Percentiles rank a stretch among this genome's conserved stretches.
Conservation (phyloP, 2,329 filamentous ascomycete genomes). For the Stagonosporopsis vannaccii region DNA sequence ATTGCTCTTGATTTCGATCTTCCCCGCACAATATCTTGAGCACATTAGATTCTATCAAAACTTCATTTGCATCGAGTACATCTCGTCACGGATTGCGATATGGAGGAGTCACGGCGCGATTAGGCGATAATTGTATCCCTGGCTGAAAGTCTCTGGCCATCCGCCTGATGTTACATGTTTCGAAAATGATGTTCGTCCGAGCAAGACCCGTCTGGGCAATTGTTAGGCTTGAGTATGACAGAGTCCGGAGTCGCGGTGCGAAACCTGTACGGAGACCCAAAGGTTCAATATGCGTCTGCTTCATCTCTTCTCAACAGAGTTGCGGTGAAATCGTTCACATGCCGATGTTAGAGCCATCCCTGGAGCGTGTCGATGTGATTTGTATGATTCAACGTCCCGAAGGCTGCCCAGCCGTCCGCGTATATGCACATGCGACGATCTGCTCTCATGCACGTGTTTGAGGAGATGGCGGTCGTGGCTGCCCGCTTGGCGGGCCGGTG, state of each 20-base stretch:
- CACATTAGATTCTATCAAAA: slow-evolving; percentile 12
- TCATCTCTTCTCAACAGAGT: slow-evolving; percentile 11
- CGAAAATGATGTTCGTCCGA: not conserved
- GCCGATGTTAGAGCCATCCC: slow-evolving; percentile 14
- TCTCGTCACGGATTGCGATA: not conserved
- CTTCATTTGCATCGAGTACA: slow-evolving; percentile 13
- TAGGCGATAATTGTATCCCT: slow-evolving; percentile 6
- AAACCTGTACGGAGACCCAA: slow-evolving; percentile 22
- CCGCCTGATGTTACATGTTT: slow-evolving; percentile 3
- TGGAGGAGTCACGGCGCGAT: not conserved
- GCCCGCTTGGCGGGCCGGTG: slow-evolving; percentile 33
- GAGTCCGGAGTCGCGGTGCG: slow-evolving; percentile 17
- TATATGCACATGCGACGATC: slow-evolving; percentile 19
- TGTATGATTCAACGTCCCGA: slow-evolving; percentile 2
- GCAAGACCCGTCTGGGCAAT: not conserved
- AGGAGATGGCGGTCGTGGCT: slow-evolving; percentile 20
- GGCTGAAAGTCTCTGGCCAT: slow-evolving; percentile 9
- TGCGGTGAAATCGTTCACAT: slow-evolving; percentile 22
- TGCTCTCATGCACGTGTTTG: slow-evolving; percentile 23
- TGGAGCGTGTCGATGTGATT: slow-evolving; percentile 15
- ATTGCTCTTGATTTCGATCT: not conserved
- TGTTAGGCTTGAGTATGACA: slow-evolving; percentile 1
- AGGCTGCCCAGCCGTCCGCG: slow-evolving; percentile 10
- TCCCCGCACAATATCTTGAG: slow-evolving; percentile 16
- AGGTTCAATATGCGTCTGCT: slow-evolving; percentile 19